These are phyloP conservation scores for Lolium rigidum DNA, from an alignment of 176 grass and related monocot genomes.

Conservation along the genomic window DNA sequence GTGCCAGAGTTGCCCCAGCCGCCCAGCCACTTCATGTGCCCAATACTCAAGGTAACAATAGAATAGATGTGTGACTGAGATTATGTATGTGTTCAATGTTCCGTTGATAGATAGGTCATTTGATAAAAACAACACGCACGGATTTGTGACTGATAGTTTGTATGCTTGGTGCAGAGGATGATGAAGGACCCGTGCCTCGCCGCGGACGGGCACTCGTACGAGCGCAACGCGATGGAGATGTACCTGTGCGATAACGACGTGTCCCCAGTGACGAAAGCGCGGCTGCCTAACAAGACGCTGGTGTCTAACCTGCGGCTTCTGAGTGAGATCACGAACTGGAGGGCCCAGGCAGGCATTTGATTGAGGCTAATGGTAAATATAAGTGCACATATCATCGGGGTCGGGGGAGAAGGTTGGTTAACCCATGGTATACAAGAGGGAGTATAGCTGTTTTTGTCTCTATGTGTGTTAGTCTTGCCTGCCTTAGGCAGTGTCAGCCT, in stretches of 20 bases:
- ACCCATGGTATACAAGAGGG: neutral
- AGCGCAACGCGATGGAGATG: constrained; percentile 69
- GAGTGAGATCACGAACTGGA: constrained; percentile 45
- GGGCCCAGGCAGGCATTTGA: neutral
- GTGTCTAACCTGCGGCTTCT: constrained; percentile 37
- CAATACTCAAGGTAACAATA: constrained; percentile 68
- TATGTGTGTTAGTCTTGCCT: neutral
- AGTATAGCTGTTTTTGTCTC: neutral
- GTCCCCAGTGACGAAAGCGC: constrained; percentile 44
- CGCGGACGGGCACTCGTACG: constrained; percentile 75
- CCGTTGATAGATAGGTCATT: neutral
- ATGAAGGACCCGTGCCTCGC: constrained; percentile 82
- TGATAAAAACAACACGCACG: neutral
- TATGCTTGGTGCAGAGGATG: constrained; percentile 47
- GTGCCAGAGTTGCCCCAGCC: constrained; percentile 30
- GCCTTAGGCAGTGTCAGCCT: neutral
- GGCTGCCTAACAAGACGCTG: constrained; percentile 43
- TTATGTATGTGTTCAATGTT: neutral
- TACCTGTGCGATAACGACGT: constrained; percentile 46
- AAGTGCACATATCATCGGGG: constrained; percentile 27
- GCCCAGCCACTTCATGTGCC: constrained; percentile 75
- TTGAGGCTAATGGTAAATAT: neutral
- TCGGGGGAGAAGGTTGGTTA: neutral
- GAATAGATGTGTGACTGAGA: no score
- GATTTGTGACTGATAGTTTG: neutral